Evolutionary conservation across 768 basidiomycete species (phyloP).

Genomic region (Psilocybe subaeruginosa): DNA sequence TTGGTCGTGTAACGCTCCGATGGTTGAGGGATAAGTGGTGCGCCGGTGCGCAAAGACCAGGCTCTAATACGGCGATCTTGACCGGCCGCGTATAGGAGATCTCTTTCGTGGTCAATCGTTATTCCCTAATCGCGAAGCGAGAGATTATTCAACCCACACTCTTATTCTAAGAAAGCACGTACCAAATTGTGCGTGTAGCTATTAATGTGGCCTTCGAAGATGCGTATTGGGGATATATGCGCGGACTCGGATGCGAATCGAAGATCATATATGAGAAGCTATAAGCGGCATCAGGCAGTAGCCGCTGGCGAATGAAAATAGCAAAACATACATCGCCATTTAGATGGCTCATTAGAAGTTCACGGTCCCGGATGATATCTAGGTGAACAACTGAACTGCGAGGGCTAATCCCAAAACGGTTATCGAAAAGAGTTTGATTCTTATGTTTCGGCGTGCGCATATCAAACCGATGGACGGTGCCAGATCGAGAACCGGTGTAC

Average conservation of each 20-base stretch:
- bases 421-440: constrained; percentile 42
- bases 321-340: constrained; percentile 55
- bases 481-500: constrained; percentile 65
- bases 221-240: constrained; percentile 42
- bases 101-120: constrained; percentile 54
- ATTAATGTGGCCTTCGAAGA: constrained; percentile 63
- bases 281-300: constrained; percentile 1
- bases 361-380: constrained; percentile 47
- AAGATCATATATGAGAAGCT: constrained; percentile 68
- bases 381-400: constrained; percentile 59
- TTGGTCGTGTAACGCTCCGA: neutral
- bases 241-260: constrained; percentile 45
- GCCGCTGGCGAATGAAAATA: neutral
- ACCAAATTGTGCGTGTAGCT: constrained; percentile 54
- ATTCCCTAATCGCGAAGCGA: constrained; percentile 50
- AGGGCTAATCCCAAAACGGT: constrained; percentile 30
- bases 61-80: constrained; percentile 64
- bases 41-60: constrained; percentile 69
- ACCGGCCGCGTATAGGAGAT: constrained; percentile 71
- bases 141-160: too few species aligned
- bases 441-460: constrained; percentile 41
- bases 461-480: constrained; percentile 61
- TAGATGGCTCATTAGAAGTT: constrained; percentile 60
- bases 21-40: constrained; percentile 31
- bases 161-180: constrained; percentile 24